Evolutionary conservation across 2,329 filamentous ascomycete genomes (phyloP).

Genomic region (Penicillium corylophilum): DNA sequence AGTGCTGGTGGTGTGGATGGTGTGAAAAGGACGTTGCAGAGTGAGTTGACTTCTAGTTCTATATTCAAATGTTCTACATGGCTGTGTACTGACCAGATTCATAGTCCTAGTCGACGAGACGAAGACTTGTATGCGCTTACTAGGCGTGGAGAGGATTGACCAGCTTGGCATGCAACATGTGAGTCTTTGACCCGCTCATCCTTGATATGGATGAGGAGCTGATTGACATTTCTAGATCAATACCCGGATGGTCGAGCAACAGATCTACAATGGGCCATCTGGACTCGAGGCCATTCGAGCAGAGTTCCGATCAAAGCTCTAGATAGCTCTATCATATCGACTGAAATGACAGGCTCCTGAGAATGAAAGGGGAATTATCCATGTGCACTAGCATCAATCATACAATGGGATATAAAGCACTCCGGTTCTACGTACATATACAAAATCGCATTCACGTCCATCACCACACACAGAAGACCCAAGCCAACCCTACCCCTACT

Average conservation of each 20-base stretch:
- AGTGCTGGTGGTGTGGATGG: constrained; percentile 64
- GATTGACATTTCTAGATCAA: constrained; percentile 63
- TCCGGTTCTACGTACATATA: background rate
- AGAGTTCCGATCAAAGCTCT: constrained; percentile 53
- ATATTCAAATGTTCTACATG: background rate
- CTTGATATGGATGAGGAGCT: background rate
- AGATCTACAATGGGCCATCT: constrained; percentile 79
- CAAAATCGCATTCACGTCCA: background rate
- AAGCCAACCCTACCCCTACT: too few relatives aligned
- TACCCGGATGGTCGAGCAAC: constrained; percentile 72
- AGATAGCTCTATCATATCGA: constrained; percentile 10
- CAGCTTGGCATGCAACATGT: constrained; percentile 24
- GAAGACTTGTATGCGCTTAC: constrained; percentile 25
- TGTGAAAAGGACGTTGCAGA: constrained; percentile 63
- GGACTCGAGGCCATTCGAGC: constrained; percentile 57
- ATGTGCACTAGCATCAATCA: background rate
- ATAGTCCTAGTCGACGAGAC: constrained; percentile 25
- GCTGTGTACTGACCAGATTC: background rate
- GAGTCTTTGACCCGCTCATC: background rate
- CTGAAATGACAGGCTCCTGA: background rate
- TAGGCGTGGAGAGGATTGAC: constrained; percentile 23
- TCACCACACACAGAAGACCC: too few relatives aligned
- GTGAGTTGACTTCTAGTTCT: constrained; percentile 23
- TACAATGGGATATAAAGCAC: background rate
- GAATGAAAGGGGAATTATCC: background rate